phyloP scores from a whole-genome alignment of 1,284 basidiomycete species.

The Inonotus obliquus region DNA sequence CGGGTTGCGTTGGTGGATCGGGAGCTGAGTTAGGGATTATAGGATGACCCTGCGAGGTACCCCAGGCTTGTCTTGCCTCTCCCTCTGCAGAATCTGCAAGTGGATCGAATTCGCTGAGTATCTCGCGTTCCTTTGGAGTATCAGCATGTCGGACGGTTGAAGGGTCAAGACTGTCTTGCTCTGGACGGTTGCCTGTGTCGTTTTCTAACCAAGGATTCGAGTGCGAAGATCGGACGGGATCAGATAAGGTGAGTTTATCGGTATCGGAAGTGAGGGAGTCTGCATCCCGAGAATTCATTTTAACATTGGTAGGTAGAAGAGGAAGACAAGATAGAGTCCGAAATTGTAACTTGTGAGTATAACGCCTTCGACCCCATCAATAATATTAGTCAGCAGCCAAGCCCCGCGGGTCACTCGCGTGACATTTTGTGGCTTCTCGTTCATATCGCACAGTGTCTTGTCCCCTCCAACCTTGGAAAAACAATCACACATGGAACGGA shows the following conservation, averaged over 20 bases:
- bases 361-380: no score
- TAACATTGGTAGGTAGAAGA: no score
- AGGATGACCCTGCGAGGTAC: slow-evolving; percentile 44
- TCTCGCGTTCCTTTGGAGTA: slow-evolving; percentile 27
- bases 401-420: no score
- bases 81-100: slow-evolving; percentile 51
- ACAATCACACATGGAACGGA: no score
- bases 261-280: no score
- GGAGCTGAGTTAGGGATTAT: slow-evolving; percentile 33
- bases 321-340: no score
- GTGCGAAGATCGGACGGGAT: not conserved
- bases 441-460: no score
- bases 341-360: no score
- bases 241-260: no score
- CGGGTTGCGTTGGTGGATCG: slow-evolving; percentile 20
- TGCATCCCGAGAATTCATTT: no score
- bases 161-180: not conserved
- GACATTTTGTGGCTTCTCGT: no score
- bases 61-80: slow-evolving; percentile 59
- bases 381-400: not conserved
- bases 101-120: slow-evolving; percentile 64
- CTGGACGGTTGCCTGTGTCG: not conserved
- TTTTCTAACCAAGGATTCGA: slow-evolving; percentile 6
- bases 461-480: no score
- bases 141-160: not conserved